These are phyloP conservation scores for Sphaceloma murrayae DNA, from an alignment of 2,329 filamentous ascomycete species.

Conservation along the genomic window DNA sequence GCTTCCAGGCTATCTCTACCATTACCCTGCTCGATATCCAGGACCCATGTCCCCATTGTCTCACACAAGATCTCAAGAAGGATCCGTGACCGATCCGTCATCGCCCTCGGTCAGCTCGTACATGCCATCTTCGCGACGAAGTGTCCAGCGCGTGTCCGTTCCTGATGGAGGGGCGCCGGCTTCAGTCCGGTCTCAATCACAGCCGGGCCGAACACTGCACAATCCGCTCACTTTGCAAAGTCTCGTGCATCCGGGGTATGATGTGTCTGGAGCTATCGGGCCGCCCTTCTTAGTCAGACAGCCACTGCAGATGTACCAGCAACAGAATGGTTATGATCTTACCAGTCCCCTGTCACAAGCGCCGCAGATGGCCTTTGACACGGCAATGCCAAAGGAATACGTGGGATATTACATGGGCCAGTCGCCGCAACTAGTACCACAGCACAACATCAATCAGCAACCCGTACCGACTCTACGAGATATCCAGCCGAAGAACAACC, in stretches of 20 bases:
- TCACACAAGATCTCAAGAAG: conserved; percentile 34
- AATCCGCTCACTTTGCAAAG: conserved; percentile 32
- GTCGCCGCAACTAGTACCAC: conserved; percentile 32
- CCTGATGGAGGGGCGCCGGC: conserved; percentile 33
- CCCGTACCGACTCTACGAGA: conserved; percentile 29
- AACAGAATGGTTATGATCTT: conserved; percentile 18
- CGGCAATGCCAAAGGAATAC: conserved; percentile 41
- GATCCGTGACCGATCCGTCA: conserved; percentile 39
- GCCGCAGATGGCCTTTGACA: conserved; percentile 21
- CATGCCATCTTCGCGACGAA: conserved; percentile 35
- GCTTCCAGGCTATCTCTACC: conserved; percentile 38
- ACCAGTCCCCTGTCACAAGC: conserved; percentile 10
- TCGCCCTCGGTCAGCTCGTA: conserved; percentile 39
- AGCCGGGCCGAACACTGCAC: conserved; percentile 37
- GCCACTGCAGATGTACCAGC: conserved; percentile 23
- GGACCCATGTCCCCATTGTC: conserved; percentile 30
- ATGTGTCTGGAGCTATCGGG: conserved; percentile 28
- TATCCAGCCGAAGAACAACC: conserved; percentile 34
- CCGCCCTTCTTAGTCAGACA: conserved; percentile 27
- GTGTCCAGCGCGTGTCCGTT: conserved; percentile 35
- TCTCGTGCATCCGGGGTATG: conserved; percentile 33
- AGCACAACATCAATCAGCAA: conserved; percentile 21
- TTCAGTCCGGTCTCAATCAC: conserved; percentile 41
- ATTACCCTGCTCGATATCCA: conserved; percentile 38
- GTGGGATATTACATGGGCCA: conserved; percentile 42